phyloP scores from a whole-genome alignment of 768 basidiomycete genomes.

The Serendipita vermifera region DNA sequence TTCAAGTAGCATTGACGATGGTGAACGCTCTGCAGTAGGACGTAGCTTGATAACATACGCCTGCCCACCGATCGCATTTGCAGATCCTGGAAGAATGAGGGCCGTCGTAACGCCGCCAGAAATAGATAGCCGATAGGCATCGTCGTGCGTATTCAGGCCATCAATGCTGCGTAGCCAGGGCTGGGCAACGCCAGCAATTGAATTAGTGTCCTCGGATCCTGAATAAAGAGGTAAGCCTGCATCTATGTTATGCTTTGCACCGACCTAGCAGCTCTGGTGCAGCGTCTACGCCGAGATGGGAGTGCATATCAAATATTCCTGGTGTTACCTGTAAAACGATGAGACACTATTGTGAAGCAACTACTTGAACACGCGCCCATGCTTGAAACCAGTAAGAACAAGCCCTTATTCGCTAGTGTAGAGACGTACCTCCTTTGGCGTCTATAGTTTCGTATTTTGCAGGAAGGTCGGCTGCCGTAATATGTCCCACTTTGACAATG shows the following conservation, averaged over 20 bases:
- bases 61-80: slow-evolving; percentile 73
- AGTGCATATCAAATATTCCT: slow-evolving; percentile 50
- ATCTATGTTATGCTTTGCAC: slow-evolving; percentile 24
- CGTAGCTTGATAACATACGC: slow-evolving; percentile 67
- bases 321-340: slow-evolving; percentile 13
- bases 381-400: too few species aligned
- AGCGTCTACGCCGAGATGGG: slow-evolving; percentile 64
- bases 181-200: slow-evolving; percentile 48
- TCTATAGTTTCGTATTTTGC: slow-evolving; percentile 42
- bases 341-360: slow-evolving; percentile 53
- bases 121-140: slow-evolving; percentile 55
- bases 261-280: slow-evolving; percentile 39
- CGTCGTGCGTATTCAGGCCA: slow-evolving; percentile 76
- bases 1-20: slow-evolving; percentile 57
- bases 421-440: slow-evolving; percentile 35
- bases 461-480: neutral
- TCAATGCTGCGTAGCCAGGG: slow-evolving; percentile 78
- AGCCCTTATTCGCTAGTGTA: slow-evolving; percentile 29
- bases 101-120: slow-evolving; percentile 82
- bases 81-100: slow-evolving; percentile 66
- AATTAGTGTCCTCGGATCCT: slow-evolving; percentile 49
- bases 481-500: neutral
- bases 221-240: slow-evolving; percentile 1
- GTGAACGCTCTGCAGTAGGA: slow-evolving; percentile 53
- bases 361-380: too few species aligned